Evolutionary conservation across 2,329 filamentous ascomycete genomes (phyloP), one percentile per base, ranked within the genome.

Genomic region (Fusarium cicatricum): DNA sequence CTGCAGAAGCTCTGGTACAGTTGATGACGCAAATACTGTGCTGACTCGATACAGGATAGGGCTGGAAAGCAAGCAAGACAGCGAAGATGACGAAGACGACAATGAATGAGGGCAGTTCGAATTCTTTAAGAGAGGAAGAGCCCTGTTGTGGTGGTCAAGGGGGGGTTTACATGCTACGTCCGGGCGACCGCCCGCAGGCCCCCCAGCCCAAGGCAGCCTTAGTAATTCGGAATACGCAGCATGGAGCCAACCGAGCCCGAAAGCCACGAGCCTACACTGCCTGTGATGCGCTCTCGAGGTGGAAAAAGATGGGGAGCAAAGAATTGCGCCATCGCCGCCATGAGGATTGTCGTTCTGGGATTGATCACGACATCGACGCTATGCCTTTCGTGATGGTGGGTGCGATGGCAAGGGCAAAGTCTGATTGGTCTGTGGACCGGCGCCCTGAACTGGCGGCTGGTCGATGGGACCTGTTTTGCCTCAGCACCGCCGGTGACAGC

Each of bases 341-440:
- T 66, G 52, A 70, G 65, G 58, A 68, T 60, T 63, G 64, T 64
- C 60, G 58, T 62, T 62, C 68, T 70, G 69, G 70, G 71, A 74
- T 66, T 71, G 75, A 81, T 80, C 78, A 80, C 79, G 78, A 80
- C 79, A 81, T 81, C 78, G 73, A 75, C 78, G 78, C 78, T 80
- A 81, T 75, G 59, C 72, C 78, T 77, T 77, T 79, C 77, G 77
- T 76, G 76, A 78, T 75, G 71, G 65, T 68, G 59, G 52, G 44
- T 55, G 54, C 62, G 57, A 53, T 51, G 55, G 28, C 53, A 55
- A 50, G 31, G 52, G 50, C 60, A 61, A 45, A 51, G 52, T 44
- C 57, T 76, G 71, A 78, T 77, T 79, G 76, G 75, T 42, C 54
- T 49, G 38, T 40, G 37, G 44, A 44, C 31, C 48, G 46, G 53